A percentile compares a stretch with the other conserved stretches of the same genome.
phyloP scores from a whole-genome alignment of 2,329 filamentous ascomycete genomes.

The Zymoseptoria ardabiliae region DNA sequence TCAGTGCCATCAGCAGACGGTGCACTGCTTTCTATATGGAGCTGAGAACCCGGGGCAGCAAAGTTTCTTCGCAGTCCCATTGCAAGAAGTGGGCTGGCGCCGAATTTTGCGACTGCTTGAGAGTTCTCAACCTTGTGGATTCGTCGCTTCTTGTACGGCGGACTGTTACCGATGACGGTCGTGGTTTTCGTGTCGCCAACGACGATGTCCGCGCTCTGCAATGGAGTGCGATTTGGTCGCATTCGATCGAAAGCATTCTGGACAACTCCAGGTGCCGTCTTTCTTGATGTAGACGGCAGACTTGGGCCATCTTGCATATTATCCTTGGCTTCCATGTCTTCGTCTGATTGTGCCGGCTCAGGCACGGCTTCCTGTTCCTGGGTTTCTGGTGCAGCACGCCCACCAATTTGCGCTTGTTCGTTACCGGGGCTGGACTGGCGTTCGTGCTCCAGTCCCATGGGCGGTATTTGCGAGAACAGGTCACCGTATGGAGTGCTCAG shows the following conservation, averaged over 20 bases:
- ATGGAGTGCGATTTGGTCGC: constrained; percentile 53
- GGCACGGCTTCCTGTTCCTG: neutral
- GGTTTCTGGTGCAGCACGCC: neutral
- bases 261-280: constrained; percentile 40
- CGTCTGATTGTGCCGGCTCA: neutral
- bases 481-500: constrained; percentile 20
- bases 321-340: neutral
- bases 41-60: constrained; percentile 47
- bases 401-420: constrained; percentile 6
- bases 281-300: constrained; percentile 17
- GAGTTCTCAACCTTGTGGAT: constrained; percentile 35
- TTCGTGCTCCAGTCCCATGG: constrained; percentile 19
- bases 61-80: constrained; percentile 44
- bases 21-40: constrained; percentile 17
- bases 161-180: constrained; percentile 49
- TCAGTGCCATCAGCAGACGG: constrained; percentile 24
- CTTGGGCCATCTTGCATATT: neutral
- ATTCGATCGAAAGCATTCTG: constrained; percentile 59
- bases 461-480: constrained; percentile 23
- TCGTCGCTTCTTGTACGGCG: constrained; percentile 41
- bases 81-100: constrained; percentile 29
- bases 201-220: constrained; percentile 66
- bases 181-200: constrained; percentile 63
- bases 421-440: constrained; percentile 37
- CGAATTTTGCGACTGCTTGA: constrained; percentile 41